phyloP scores from a whole-genome alignment of 2,329 filamentous ascomycete genomes.

The Fusarium paranaense region DNA sequence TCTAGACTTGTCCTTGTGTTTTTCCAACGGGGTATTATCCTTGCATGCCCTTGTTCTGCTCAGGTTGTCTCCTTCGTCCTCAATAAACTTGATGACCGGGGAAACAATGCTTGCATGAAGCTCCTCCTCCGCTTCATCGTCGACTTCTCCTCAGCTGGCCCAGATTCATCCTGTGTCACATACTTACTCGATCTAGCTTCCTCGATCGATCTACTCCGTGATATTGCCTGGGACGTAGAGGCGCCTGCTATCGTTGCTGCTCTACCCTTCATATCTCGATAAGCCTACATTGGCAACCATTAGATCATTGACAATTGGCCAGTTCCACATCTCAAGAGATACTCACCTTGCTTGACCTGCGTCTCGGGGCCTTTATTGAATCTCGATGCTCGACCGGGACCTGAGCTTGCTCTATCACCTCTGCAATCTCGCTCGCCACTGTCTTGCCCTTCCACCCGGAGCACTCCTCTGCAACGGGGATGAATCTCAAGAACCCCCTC shows the following conservation, averaged over 20 bases:
- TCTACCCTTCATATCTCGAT: slow-evolving; percentile 12
- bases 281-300: slow-evolving; percentile 9
- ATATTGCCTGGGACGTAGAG: background rate
- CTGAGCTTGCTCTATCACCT: slow-evolving; percentile 16
- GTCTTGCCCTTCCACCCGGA: slow-evolving; percentile 79
- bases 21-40: background rate
- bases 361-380: slow-evolving; percentile 16
- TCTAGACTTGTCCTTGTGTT: background rate
- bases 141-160: background rate
- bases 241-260: background rate
- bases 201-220: background rate
- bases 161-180: background rate
- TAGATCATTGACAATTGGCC: background rate
- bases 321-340: too few species aligned
- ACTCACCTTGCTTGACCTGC: slow-evolving; percentile 34
- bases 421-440: slow-evolving; percentile 69
- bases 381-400: slow-evolving; percentile 5
- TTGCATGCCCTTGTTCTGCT: background rate
- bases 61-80: background rate
- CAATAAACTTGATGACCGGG: slow-evolving; percentile 13
- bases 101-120: slow-evolving; percentile 59
- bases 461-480: slow-evolving; percentile 76
- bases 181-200: background rate
- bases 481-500: slow-evolving; percentile 80
- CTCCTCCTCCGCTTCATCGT: slow-evolving; percentile 56